Base-by-base conservation (phyloP, 768 basidiomycete genomes). In the Paxillus rubicundulus region DNA sequence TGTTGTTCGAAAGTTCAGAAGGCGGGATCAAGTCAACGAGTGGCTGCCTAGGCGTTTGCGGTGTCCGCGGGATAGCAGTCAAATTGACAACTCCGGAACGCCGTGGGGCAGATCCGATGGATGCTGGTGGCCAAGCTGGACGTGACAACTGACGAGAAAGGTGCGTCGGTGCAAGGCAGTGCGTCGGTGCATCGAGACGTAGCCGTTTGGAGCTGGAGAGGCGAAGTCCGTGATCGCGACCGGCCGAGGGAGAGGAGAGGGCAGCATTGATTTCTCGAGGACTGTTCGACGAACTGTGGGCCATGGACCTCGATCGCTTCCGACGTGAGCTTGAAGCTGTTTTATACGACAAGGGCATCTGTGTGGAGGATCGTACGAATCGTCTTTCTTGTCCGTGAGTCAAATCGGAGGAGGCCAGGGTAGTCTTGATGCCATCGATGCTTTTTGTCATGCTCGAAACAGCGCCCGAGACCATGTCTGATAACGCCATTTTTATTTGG, bases 401-500 rank as follows among this genome's bases (percentile, higher is more conserved):
- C 1, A 52, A 3, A 32, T 62, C 53, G 21, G 47, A 28, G 12
- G 41, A 40, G 8, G 50, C 40, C 16, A 66, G 17, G 9, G 42
- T 47, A 16, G 54, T 53, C 47, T 56, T 56, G 7, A 60, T 49
- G 28, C 14, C 45, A 34, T 62, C 60, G 24, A 64, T 24, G 18
- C 33, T 42, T 7, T 30, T 49, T 7, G 58, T 57, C 50, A 67
- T 45, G 21, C 54, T 54, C 17, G 57, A 53, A n/a, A 61, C 50
- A 12, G 52, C 63, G 17, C 50, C 55, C 1, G 51, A 49, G 9
- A 69, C 54, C 56, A 49, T 49, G 18, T 63, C 61, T 0, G 59
- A 52, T 10, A 67, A 17, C 7, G 50, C 28, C 3, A 45, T 16
- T 50, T 62, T 68, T 47, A 61, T 52, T 32, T 61, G 62, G 12